Evolutionary conservation across 177 flowering plant genomes (phyloP).

Genomic region (Vitis hybrid): DNA sequence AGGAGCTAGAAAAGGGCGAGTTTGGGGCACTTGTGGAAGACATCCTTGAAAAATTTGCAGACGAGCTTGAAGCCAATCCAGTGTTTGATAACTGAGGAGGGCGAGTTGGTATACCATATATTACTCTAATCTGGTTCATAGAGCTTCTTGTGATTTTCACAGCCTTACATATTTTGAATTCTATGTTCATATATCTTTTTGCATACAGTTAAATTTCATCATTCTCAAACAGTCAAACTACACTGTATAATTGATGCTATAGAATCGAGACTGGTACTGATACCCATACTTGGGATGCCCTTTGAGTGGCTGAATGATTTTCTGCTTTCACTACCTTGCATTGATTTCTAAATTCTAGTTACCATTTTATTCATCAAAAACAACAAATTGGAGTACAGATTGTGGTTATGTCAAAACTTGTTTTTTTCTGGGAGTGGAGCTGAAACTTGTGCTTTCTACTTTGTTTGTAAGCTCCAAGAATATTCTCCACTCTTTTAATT

Average conservation of each 20-base stretch:
- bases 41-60: conserved; percentile 49
- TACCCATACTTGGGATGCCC: neutral
- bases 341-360: no score
- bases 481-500: no score
- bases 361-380: no score
- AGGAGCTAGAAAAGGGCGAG: conserved; percentile 27
- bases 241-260: neutral
- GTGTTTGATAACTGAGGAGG: conserved; percentile 30
- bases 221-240: neutral
- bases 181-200: neutral
- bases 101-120: neutral
- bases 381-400: no score
- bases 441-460: no score
- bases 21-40: conserved; percentile 37
- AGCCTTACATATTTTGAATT: neutral
- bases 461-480: no score
- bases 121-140: neutral
- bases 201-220: neutral
- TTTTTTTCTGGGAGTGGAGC: no score
- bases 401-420: no score
- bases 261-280: neutral
- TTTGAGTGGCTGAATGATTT: neutral
- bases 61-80: conserved; percentile 57
- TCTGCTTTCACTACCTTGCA: neutral
- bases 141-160: neutral